These are phyloP conservation scores for Agarophyton chilense DNA, from an alignment of 23 red algal species.

Conservation along the genomic window DNA sequence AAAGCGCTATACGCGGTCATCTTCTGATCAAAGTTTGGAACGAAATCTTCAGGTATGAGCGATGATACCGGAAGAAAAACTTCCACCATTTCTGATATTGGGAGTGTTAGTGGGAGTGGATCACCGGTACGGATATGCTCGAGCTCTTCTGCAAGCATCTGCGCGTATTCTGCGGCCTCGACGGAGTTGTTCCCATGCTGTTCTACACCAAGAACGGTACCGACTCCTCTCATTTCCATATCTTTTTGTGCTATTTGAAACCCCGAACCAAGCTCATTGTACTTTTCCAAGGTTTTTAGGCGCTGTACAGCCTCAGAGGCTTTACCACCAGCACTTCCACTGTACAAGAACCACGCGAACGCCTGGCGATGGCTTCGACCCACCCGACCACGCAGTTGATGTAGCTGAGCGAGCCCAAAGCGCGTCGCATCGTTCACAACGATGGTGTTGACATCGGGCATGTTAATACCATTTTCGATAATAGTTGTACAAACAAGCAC, in stretches of 20 bases:
- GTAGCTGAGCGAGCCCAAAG: conserved; percentile 93
- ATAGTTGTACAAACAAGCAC: conserved; percentile 95
- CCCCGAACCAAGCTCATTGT: conserved; percentile 71
- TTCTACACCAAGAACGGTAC: conserved; percentile 85
- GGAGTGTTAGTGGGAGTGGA: conserved; percentile 54
- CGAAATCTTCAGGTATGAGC: conserved; percentile 59
- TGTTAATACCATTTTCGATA: conserved; percentile 98
- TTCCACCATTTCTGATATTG: conserved; percentile 28
- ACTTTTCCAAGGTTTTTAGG: conserved; percentile 54
- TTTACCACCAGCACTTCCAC: neutral
- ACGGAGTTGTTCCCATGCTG: conserved; percentile 80
- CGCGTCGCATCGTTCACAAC: conserved; percentile 75
- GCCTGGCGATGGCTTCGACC: conserved; percentile 81
- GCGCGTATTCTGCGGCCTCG: conserved; percentile 65
- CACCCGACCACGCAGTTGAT: conserved; percentile 98
- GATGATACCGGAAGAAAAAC: conserved; percentile 73
- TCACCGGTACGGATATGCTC: conserved; percentile 48
- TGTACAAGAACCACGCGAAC: conserved; percentile 75
- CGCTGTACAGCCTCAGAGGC: conserved; percentile 16
- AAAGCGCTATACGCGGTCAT: conserved; percentile 59
- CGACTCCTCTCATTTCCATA: conserved; percentile 96
- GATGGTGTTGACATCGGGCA: conserved; percentile 93
- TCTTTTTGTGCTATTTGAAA: conserved; percentile 91
- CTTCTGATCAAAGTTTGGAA: conserved; percentile 73
- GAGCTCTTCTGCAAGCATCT: conserved; percentile 76